phyloP scores from a whole-genome alignment of 345 rosid species.

The Pugionium dolabratum region DNA sequence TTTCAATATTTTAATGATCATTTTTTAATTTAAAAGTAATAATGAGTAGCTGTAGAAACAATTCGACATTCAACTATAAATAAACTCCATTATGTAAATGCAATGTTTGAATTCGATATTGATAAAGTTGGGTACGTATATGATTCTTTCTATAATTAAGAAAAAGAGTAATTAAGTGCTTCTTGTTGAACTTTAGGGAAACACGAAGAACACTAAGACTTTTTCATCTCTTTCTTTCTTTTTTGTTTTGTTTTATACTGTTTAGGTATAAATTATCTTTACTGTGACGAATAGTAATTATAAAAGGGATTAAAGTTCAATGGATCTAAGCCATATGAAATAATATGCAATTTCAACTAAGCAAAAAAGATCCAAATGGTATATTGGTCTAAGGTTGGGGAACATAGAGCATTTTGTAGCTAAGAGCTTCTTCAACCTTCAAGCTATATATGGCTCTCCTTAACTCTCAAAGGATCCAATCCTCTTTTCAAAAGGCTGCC shows the following conservation, averaged over 20 bases:
- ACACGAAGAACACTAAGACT: conserved; percentile 27
- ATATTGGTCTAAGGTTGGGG: conserved; percentile 26
- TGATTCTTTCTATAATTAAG: conserved; percentile 26
- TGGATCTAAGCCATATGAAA: conserved; percentile 23
- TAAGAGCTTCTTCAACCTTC: conserved; percentile 21
- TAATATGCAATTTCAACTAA: conserved; percentile 19
- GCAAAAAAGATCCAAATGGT: conserved; percentile 32
- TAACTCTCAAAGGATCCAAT: conserved; percentile 27
- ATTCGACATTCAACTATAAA: neutral
- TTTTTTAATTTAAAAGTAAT: no score
- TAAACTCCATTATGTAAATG: neutral
- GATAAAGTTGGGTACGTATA: conserved; percentile 24
- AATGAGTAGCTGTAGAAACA: no score
- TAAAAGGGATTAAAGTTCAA: conserved; percentile 1
- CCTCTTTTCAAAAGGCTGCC: conserved; percentile 35
- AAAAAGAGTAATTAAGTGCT: conserved; percentile 23
- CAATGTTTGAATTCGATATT: conserved; percentile 18
- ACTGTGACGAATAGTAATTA: neutral
- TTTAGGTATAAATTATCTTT: conserved; percentile 18
- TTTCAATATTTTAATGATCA: no score
- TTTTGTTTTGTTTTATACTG: conserved; percentile 31
- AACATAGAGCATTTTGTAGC: conserved; percentile 27
- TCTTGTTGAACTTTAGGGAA: conserved; percentile 37
- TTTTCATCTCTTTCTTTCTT: neutral
- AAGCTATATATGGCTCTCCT: conserved; percentile 33